These are phyloP conservation scores for Wickerhamiella lipophila DNA, from an alignment of 805 yeast genomes.

Conservation along the genomic window DNA sequence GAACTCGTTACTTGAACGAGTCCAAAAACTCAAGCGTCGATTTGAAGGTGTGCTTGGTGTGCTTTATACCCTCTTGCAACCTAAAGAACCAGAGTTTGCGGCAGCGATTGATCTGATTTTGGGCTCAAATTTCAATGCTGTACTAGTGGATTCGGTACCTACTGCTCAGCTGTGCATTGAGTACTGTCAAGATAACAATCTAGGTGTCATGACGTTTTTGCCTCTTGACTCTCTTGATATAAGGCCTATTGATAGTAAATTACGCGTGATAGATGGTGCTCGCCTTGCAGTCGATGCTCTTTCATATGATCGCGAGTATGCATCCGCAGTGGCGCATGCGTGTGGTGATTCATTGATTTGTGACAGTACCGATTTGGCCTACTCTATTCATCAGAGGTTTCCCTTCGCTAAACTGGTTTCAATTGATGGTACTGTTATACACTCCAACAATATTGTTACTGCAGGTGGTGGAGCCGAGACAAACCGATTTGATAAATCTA, in stretches of 20 bases:
- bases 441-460: conserved; percentile 80
- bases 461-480: conserved; percentile 53
- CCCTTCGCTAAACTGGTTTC: conserved; percentile 60
- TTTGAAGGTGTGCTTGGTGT: conserved; percentile 79
- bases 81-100: conserved; percentile 31
- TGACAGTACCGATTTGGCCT: conserved; percentile 57
- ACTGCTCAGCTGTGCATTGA: conserved; percentile 67
- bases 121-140: conserved; percentile 69
- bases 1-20: conserved; percentile 56
- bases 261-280: conserved; percentile 39
- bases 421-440: conserved; percentile 71
- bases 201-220: conserved; percentile 76
- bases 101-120: conserved; percentile 36
- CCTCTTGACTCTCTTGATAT: conserved; percentile 70
- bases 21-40: conserved; percentile 52
- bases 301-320: conserved; percentile 52
- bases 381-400: conserved; percentile 42
- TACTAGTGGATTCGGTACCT: conserved; percentile 61
- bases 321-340: conserved; percentile 66
- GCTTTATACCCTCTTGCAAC: conserved; percentile 66
- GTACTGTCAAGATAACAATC: conserved; percentile 68
- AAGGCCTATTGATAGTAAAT: conserved; percentile 38
- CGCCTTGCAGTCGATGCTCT: conserved; percentile 65
- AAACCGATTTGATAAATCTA: conserved; percentile 15
- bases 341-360: conserved; percentile 72